Conservation (phyloP, 768 basidiomycete genomes). For the Boletellus ananas region DNA sequence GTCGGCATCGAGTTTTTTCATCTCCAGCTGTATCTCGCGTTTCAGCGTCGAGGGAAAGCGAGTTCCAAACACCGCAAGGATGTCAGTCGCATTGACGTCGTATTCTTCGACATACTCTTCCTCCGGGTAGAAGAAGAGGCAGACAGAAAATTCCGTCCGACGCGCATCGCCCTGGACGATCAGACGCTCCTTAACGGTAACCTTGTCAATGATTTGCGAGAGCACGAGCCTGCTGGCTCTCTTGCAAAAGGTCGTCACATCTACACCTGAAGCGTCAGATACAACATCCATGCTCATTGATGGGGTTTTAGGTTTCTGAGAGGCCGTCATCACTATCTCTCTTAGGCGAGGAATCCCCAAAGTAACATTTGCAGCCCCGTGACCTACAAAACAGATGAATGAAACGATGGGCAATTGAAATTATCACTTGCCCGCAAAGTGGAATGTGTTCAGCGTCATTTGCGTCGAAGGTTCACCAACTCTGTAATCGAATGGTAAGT, state of each 20-base stretch:
- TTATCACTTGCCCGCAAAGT: slow-evolving; percentile 78
- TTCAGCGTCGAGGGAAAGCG: slow-evolving; percentile 79
- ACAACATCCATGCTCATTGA: slow-evolving; percentile 87
- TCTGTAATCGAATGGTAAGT: slow-evolving; percentile 39
- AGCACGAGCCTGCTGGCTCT: slow-evolving; percentile 80
- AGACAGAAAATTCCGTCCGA: slow-evolving; percentile 73
- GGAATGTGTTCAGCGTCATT: slow-evolving; percentile 99
- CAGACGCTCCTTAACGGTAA: slow-evolving; percentile 77
- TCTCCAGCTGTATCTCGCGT: slow-evolving; percentile 80
- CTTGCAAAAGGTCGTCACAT: slow-evolving; percentile 82
- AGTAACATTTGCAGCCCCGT: slow-evolving; percentile 98
- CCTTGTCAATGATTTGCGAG: slow-evolving; percentile 82
- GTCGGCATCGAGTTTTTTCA: slow-evolving; percentile 81
- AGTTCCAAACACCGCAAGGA: slow-evolving; percentile 65
- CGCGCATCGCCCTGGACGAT: slow-evolving; percentile 63
- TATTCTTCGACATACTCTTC: slow-evolving; percentile 84
- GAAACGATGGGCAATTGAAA: background rate
- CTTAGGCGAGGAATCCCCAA: slow-evolving; percentile 97
- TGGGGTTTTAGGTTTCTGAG: slow-evolving; percentile 92
- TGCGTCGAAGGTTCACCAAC: slow-evolving; percentile 99
- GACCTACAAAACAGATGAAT: slow-evolving; percentile 51
- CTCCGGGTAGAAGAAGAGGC: slow-evolving; percentile 81
- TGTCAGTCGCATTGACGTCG: slow-evolving; percentile 65
- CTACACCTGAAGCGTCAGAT: slow-evolving; percentile 44
- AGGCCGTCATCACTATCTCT: slow-evolving; percentile 99